phyloP scores from a whole-genome alignment of 2,329 filamentous ascomycete genomes.

The Aspergillus sp. region DNA sequence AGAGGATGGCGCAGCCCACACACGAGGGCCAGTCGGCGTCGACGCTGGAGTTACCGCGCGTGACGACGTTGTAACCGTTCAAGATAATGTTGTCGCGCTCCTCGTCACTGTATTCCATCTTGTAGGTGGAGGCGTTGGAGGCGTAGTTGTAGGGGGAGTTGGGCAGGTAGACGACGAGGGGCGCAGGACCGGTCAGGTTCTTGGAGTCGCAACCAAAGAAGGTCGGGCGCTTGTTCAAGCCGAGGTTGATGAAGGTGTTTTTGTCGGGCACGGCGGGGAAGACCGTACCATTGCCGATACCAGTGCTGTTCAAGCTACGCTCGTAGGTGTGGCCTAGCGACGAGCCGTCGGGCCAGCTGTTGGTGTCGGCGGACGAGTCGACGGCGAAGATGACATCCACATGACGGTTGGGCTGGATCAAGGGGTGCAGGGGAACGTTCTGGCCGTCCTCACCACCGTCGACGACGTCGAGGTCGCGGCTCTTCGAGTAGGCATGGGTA shows the following conservation, averaged over 20 bases:
- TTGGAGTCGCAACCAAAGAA: conserved; percentile 76
- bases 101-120: conserved; percentile 60
- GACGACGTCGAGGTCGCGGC: conserved; percentile 64
- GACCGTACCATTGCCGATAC: conserved; percentile 64
- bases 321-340: conserved; percentile 72
- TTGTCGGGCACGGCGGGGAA: conserved; percentile 72
- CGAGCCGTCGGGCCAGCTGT: conserved; percentile 75
- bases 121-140: conserved; percentile 79
- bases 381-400: conserved; percentile 81
- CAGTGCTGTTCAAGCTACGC: conserved; percentile 56
- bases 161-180: conserved; percentile 79
- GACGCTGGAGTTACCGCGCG: conserved; percentile 72
- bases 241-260: conserved; percentile 76
- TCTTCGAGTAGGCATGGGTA: conserved; percentile 58
- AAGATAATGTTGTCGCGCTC: conserved; percentile 77
- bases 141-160: conserved; percentile 75
- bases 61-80: conserved; percentile 65
- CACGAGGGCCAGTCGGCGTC: conserved; percentile 77
- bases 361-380: conserved; percentile 73
- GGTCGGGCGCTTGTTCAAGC: conserved; percentile 70
- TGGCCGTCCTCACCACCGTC: conserved; percentile 77
- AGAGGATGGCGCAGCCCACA: conserved; percentile 82
- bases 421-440: conserved; percentile 75
- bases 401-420: conserved; percentile 69
- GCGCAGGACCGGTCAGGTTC: conserved; percentile 56